phyloP scores from a whole-genome alignment of 768 basidiomycete genomes.

The Leccinellum rugosiceps region DNA sequence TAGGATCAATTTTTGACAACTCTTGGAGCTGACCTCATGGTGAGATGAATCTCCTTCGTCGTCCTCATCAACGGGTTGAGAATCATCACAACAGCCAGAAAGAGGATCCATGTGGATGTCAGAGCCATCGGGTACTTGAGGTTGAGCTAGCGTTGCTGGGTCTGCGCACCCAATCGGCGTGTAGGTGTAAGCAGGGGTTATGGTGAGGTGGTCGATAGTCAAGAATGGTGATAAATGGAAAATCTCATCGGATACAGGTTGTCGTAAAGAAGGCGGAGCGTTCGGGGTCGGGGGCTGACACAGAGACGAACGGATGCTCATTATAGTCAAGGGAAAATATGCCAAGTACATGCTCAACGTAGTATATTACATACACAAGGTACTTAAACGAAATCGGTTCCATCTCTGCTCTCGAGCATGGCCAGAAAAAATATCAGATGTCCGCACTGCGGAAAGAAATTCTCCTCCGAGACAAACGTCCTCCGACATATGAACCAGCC shows the following conservation, averaged over 20 bases:
- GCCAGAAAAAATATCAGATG: neutral
- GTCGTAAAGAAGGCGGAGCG: neutral
- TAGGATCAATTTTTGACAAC: neutral
- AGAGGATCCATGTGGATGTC: no score
- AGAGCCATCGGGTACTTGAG: neutral
- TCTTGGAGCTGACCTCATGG: neutral
- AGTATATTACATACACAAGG: neutral
- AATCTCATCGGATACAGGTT: neutral
- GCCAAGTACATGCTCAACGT: neutral
- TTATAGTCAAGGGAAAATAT: neutral
- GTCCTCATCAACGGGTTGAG: neutral
- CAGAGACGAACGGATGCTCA: neutral
- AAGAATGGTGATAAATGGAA: neutral
- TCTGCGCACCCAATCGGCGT: neutral
- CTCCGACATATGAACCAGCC: neutral
- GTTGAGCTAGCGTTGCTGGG: no score
- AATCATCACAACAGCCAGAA: no score
- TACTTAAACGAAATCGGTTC: neutral
- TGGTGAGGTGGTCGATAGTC: neutral
- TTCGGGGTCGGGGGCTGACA: neutral
- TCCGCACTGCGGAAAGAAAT: neutral
- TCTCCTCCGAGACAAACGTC: neutral
- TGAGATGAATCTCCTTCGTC: neutral
- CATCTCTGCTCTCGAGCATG: neutral
- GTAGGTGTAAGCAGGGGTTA: neutral